Evolutionary conservation across 495 filamentous ascomycete genomes (phyloP).

Genomic region (Penicillium cinerascens): DNA sequence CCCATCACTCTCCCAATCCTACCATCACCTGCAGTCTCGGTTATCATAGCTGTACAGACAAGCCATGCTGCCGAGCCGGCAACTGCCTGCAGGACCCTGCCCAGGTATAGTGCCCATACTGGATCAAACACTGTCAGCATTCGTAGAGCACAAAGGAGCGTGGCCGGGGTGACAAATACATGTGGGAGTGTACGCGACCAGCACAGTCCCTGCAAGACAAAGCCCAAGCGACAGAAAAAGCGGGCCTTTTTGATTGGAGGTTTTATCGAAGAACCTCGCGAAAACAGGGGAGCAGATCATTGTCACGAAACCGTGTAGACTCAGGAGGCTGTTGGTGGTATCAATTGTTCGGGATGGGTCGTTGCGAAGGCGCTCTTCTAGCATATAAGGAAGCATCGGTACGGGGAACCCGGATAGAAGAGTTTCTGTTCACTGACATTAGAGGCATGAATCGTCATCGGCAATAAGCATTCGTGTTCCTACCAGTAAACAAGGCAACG

Average conservation of each 20-base stretch:
- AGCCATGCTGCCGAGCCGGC: conserved; percentile 15
- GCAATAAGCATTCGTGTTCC: too few species aligned
- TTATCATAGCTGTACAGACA: conserved; percentile 14
- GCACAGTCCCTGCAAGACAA: too few species aligned
- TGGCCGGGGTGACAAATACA: background rate
- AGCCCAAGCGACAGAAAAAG: too few species aligned
- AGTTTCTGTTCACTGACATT: conserved; percentile 12
- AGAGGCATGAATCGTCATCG: too few species aligned
- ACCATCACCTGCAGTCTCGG: conserved; percentile 7
- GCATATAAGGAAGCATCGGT: conserved; percentile 27
- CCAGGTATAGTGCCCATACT: conserved; percentile 6
- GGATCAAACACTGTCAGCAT: background rate
- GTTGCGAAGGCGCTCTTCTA: conserved; percentile 22
- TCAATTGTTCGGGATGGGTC: conserved; percentile 13
- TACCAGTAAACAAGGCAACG: too few species aligned
- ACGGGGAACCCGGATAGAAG: conserved; percentile 30
- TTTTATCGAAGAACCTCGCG: conserved; percentile 1
- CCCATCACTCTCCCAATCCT: conserved; percentile 14
- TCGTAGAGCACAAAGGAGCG: background rate
- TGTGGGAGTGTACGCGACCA: background rate
- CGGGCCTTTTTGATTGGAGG: too few species aligned
- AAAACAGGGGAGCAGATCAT: conserved; percentile 19
- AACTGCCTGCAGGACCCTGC: conserved; percentile 17
- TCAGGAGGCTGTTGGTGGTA: conserved; percentile 12
- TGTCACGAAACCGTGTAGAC: conserved; percentile 17